Evolutionary conservation across 2,329 filamentous ascomycete species (phyloP).

Genomic region (Ampelomyces quisqualis): DNA sequence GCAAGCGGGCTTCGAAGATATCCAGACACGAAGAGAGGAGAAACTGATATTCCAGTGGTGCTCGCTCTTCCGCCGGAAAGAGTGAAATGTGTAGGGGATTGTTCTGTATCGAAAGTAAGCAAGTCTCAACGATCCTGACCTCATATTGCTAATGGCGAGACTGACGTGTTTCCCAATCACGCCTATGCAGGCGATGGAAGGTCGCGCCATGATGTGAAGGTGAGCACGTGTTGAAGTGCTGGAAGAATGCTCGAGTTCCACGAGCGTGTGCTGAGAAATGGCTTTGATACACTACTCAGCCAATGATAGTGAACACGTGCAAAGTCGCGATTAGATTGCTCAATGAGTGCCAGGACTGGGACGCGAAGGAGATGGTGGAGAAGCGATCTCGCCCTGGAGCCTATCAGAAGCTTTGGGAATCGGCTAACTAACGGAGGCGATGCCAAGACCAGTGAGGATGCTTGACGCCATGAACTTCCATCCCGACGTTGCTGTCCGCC

Average conservation of each 20-base stretch:
- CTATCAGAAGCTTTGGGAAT: constrained; percentile 37
- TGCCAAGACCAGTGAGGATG: constrained; percentile 28
- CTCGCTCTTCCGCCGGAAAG: constrained; percentile 74
- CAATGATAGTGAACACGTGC: too few species aligned
- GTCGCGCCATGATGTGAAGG: constrained; percentile 14
- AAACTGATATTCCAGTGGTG: constrained; percentile 86
- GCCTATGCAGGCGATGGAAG: constrained; percentile 89
- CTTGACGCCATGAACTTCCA: constrained; percentile 35
- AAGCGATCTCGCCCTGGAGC: constrained; percentile 14
- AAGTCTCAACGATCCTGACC: constrained; percentile 5
- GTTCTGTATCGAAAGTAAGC: constrained; percentile 61
- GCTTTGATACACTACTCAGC: too few species aligned
- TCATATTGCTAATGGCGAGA: constrained; percentile 8
- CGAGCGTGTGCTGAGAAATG: not conserved
- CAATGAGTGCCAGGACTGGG: too few species aligned
- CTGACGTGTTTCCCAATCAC: constrained; percentile 89
- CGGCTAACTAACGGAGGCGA: constrained; percentile 30
- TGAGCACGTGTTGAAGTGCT: constrained; percentile 50
- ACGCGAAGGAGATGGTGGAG: constrained; percentile 28
- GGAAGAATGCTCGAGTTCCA: not conserved
- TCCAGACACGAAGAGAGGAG: constrained; percentile 89
- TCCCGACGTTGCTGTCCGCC: constrained; percentile 32
- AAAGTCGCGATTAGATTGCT: too few species aligned
- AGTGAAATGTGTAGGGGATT: constrained; percentile 92
- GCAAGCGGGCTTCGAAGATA: constrained; percentile 83